Conservation (phyloP, 306 rosid species). For the Vigna hirtella region DNA sequence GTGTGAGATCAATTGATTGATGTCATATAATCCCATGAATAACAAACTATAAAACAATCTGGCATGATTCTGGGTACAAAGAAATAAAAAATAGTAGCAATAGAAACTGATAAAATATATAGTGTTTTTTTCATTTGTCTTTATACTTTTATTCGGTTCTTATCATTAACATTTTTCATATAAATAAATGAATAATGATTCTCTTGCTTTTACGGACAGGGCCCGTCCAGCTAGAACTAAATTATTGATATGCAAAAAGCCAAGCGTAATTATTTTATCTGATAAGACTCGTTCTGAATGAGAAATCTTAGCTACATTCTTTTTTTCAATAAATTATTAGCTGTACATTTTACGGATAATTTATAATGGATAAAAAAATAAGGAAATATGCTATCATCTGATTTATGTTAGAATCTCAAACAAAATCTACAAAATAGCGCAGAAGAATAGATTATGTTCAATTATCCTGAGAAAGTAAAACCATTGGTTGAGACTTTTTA, state of each 20-base stretch:
- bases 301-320: not conserved
- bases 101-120: not conserved
- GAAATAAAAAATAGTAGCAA: not conserved
- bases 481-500: no score
- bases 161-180: not conserved
- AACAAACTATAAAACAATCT: no score
- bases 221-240: not conserved
- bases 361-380: no score
- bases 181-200: not conserved
- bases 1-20: no score
- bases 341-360: no score
- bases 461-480: no score
- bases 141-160: not conserved
- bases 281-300: not conserved
- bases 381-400: not conserved
- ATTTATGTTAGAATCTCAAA: not conserved
- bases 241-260: not conserved
- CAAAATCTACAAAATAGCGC: no score
- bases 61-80: not conserved
- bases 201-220: slow-evolving; percentile 4
- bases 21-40: no score
- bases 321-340: no score
- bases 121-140: not conserved
- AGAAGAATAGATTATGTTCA: no score
- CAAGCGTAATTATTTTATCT: not conserved